These are phyloP conservation scores for Lactifluus piperatus DNA, from an alignment of 768 basidiomycete species.

Conservation along the genomic window DNA sequence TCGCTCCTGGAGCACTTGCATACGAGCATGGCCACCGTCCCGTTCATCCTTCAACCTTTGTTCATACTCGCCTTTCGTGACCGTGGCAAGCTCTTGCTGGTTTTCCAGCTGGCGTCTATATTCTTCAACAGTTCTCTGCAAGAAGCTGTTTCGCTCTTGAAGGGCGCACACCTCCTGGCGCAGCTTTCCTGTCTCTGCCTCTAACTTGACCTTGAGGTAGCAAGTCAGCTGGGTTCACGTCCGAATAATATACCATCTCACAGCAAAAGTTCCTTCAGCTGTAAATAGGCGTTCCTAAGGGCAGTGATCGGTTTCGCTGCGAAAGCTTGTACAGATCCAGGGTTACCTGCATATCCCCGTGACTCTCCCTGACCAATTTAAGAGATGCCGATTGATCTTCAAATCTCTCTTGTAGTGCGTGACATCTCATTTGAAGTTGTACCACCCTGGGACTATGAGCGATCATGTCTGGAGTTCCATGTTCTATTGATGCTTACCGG, in stretches of 20 bases:
- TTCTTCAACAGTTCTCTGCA: slow-evolving; percentile 24
- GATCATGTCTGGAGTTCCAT: background rate
- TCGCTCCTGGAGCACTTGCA: slow-evolving; percentile 17
- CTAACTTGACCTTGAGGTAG: slow-evolving; percentile 24
- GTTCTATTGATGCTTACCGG: background rate
- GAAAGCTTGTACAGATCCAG: background rate
- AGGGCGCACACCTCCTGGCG: slow-evolving; percentile 34
- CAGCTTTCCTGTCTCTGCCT: slow-evolving; percentile 29
- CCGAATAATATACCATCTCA: slow-evolving; percentile 21
- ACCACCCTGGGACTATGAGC: slow-evolving; percentile 1
- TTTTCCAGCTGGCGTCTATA: slow-evolving; percentile 9
- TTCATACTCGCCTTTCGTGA: slow-evolving; percentile 12
- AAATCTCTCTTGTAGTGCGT: slow-evolving; percentile 50
- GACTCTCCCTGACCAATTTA: slow-evolving; percentile 44
- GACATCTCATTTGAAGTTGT: slow-evolving; percentile 17
- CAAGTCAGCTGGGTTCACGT: background rate
- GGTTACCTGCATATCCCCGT: slow-evolving; percentile 43
- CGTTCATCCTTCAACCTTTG: slow-evolving; percentile 11
- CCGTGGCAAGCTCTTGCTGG: slow-evolving; percentile 11
- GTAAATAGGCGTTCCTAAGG: slow-evolving; percentile 32
- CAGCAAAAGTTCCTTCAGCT: slow-evolving; percentile 31
- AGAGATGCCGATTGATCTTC: slow-evolving; percentile 49
- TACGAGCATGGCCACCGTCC: slow-evolving; percentile 6
- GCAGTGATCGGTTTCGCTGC: background rate
- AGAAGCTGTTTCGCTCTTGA: slow-evolving; percentile 31